A percentile compares a stretch with the other conserved stretches of the same genome.
Evolutionary conservation across 768 basidiomycete species (phyloP).

Genomic region (Pisolithus marmoratus): DNA sequence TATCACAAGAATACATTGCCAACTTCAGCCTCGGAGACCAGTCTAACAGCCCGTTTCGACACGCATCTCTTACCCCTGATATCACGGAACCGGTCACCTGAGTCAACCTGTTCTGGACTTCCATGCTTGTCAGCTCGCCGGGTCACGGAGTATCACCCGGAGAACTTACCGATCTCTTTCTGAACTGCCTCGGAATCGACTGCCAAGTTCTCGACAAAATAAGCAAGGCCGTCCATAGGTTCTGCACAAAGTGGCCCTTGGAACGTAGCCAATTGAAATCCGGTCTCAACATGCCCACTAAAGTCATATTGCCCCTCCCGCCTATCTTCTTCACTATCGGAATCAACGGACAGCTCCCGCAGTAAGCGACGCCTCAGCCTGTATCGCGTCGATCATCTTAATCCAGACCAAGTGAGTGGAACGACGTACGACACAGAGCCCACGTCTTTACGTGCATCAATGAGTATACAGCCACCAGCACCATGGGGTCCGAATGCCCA

Average conservation of each 20-base stretch:
- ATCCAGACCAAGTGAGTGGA: constrained; percentile 1
- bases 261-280: constrained; percentile 91
- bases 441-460: constrained; percentile 59
- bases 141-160: not conserved
- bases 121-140: constrained; percentile 9
- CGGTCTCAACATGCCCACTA: constrained; percentile 80
- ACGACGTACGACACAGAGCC: constrained; percentile 50
- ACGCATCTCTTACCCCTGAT: constrained; percentile 83
- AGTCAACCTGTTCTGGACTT: constrained; percentile 74
- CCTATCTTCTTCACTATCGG: constrained; percentile 28
- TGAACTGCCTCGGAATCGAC: constrained; percentile 55
- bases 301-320: constrained; percentile 48
- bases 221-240: constrained; percentile 89
- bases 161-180: constrained; percentile 57
- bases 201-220: constrained; percentile 75
- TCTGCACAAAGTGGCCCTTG: constrained; percentile 95
- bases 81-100: constrained; percentile 90
- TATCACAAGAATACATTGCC: constrained; percentile 98
- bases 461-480: constrained; percentile 79
- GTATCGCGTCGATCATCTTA: constrained; percentile 6
- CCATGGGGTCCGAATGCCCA: constrained; percentile 93
- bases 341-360: constrained; percentile 29
- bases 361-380: constrained; percentile 51
- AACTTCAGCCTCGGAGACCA: constrained; percentile 97
- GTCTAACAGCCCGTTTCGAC: constrained; percentile 83